Percentiles rank a stretch among this genome's conserved stretches.
Evolutionary conservation across 2,329 filamentous ascomycete genomes (phyloP).

Genomic region (Penicillium sp.): DNA sequence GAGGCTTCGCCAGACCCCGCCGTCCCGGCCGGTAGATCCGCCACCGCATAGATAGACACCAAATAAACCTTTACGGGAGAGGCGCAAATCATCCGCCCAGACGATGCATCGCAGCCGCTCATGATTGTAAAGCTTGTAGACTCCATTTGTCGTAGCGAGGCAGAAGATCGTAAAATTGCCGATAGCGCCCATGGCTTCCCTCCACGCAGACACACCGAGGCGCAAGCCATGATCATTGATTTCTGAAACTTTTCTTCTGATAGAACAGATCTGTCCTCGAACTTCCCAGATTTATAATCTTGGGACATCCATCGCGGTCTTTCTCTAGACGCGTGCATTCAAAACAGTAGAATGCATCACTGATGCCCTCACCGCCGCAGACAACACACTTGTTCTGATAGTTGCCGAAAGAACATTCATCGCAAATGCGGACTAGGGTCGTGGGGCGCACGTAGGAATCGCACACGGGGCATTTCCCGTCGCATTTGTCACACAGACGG

Average conservation of each 20-base stretch:
- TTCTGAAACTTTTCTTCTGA: conserved; percentile 61
- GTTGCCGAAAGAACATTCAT: conserved; percentile 99
- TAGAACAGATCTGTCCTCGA: conserved; percentile 87
- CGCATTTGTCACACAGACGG: conserved; percentile 98
- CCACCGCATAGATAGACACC: conserved; percentile 6
- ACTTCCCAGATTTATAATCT: conserved; percentile 98
- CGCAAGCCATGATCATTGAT: conserved; percentile 35
- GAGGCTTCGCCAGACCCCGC: conserved; percentile 61
- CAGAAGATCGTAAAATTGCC: conserved; percentile 7
- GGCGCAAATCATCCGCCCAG: conserved; percentile 6
- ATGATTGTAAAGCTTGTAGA: background rate
- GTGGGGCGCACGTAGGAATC: conserved; percentile 98
- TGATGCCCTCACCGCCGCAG: conserved; percentile 96
- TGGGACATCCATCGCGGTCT: conserved; percentile 94
- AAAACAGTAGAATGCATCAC: conserved; percentile 98
- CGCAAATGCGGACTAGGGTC: conserved; percentile 95
- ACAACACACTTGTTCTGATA: conserved; percentile 99
- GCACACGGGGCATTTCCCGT: conserved; percentile 98
- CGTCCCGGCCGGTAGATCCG: conserved; percentile 52
- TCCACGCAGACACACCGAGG: conserved; percentile 13
- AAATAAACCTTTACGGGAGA: background rate
- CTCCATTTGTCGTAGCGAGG: conserved; percentile 3
- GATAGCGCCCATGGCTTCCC: conserved; percentile 7
- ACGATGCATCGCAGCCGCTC: background rate
- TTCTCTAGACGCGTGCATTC: conserved; percentile 97